Evolutionary conservation across 345 rosid species (phyloP).

Genomic region (Kernera saxatilis): DNA sequence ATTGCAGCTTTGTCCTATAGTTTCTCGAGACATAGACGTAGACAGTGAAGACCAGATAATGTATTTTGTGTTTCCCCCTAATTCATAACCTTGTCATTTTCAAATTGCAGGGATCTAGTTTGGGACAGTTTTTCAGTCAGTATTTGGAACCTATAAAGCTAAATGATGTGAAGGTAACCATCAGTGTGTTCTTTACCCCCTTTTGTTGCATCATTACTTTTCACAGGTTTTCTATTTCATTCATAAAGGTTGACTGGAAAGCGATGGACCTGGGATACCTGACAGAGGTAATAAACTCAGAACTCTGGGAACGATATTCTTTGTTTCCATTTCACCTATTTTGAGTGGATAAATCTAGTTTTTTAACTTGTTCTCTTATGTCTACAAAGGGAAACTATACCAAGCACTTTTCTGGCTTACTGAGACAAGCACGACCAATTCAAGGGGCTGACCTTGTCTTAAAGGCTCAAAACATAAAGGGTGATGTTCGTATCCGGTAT

Average conservation of each 20-base stretch:
- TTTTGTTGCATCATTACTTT: slow-evolving; percentile 6
- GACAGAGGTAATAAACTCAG: slow-evolving; percentile 52
- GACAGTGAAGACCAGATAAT: neutral
- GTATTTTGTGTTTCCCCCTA: neutral
- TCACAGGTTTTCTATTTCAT: slow-evolving; percentile 14
- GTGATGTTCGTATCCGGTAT: slow-evolving; percentile 74
- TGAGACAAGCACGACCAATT: slow-evolving; percentile 64
- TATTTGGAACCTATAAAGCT: slow-evolving; percentile 91
- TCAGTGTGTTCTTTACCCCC: neutral
- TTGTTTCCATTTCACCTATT: neutral
- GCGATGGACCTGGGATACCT: slow-evolving; percentile 82
- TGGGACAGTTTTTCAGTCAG: slow-evolving; percentile 87
- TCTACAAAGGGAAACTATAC: slow-evolving; percentile 60
- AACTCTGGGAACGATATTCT: neutral
- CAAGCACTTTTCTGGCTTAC: slow-evolving; percentile 54
- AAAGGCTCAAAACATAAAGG: slow-evolving; percentile 51
- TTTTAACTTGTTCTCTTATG: slow-evolving; percentile 13
- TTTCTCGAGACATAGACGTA: neutral
- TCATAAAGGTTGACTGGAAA: slow-evolving; percentile 82
- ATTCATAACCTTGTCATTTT: slow-evolving; percentile 1
- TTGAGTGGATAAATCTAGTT: neutral
- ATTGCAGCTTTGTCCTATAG: slow-evolving; percentile 11
- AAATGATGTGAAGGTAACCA: slow-evolving; percentile 71
- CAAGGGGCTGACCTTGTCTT: slow-evolving; percentile 63
- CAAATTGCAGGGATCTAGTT: slow-evolving; percentile 75